Base-by-base conservation (phyloP, 768 basidiomycete species). In the Boletellus emodensis region DNA sequence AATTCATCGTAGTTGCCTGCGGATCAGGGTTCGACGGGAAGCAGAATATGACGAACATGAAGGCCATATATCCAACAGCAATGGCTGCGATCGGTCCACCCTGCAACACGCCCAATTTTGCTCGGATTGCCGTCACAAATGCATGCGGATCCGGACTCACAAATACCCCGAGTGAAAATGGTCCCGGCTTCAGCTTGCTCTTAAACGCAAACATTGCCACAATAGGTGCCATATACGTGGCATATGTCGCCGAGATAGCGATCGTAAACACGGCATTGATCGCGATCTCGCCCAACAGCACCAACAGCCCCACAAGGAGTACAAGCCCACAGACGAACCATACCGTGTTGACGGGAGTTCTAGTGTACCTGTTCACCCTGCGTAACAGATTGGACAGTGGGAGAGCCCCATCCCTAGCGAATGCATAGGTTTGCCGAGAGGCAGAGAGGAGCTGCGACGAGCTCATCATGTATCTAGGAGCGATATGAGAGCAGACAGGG, bases 21-120 rank as follows among this genome's bases (percentile, higher is more conserved):
- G 82, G 71, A 6, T 61, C 56, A 1, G 78, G 77, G 17, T 71
- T 72, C 11, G 74, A 62, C 12, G 83, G 85, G 75, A 87, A 87
- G 53, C 79, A 68, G 59, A 84, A 77, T 1, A 85, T 73, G 48
- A 84, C 56, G 43, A 72, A 66, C 74, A 84, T 79, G 61, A 87
- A 80, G 1, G 60, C 14, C 88, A 90, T 89, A 68, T 79, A 88
- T 0, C 66, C 49, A 3, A 86, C 75, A 3, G 85, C 74, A 9
- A 78, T 71, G 9, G 73, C 46, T 0, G 80, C 79, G 13, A 84
- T 68, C 0, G 82, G 79, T 15, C 67, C 55, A 49, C 84, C 80
- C 81, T 84, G 38, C 28, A 8, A 56, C 49, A 5, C 12, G 7
- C 49, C 8, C 26, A 28, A 12, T 33, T 56, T 46, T 47, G 52